phyloP scores from a whole-genome alignment of 2,329 filamentous ascomycete genomes.

The Colletotrichum karsti region DNA sequence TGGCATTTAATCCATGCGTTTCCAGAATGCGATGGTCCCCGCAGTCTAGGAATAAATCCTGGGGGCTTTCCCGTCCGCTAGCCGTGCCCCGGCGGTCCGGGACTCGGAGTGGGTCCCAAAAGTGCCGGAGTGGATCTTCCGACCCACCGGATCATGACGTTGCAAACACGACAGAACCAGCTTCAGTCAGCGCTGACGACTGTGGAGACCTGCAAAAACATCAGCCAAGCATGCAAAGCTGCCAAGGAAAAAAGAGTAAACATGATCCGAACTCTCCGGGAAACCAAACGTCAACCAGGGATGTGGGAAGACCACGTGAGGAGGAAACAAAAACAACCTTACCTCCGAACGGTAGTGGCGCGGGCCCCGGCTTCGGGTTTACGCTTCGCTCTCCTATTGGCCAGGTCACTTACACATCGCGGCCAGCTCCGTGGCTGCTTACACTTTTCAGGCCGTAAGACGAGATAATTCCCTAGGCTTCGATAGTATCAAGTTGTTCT shows the following conservation, averaged over 20 bases:
- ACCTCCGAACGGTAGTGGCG: not conserved
- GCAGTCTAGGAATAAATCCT: not conserved
- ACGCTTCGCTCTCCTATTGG: no score
- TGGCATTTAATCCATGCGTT: no score
- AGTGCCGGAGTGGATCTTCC: conserved; percentile 13
- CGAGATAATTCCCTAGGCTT: no score
- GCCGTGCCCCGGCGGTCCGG: not conserved
- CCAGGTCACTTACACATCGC: no score
- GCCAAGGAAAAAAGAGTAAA: not conserved
- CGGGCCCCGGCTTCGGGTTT: not conserved
- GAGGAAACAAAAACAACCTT: not conserved
- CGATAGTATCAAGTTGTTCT: no score
- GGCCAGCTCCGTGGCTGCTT: no score
- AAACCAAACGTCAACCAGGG: not conserved
- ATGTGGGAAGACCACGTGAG: not conserved
- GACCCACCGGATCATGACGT: not conserved
- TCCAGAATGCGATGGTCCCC: not conserved
- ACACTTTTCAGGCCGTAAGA: no score
- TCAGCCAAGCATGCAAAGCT: not conserved
- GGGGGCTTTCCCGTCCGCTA: not conserved
- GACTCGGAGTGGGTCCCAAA: not conserved
- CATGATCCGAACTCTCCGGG: not conserved
- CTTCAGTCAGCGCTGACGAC: not conserved
- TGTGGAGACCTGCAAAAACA: not conserved
- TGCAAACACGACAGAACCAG: not conserved